phyloP scores from a whole-genome alignment of 352 stramenopile species.

The Phytophthora uliginosa region DNA sequence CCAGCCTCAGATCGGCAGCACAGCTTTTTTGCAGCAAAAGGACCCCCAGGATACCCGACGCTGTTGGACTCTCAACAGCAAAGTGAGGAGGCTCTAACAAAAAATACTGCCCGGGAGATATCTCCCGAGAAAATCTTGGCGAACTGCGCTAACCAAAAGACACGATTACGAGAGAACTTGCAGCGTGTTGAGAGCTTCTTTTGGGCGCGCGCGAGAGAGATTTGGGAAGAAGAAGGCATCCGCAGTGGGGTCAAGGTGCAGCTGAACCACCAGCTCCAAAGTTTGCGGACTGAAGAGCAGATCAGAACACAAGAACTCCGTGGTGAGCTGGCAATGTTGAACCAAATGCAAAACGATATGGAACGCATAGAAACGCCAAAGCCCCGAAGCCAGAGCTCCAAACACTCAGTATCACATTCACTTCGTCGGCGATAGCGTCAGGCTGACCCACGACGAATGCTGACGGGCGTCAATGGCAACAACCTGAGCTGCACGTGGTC shows the following conservation, averaged over 20 bases:
- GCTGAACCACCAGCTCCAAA: constrained; percentile 1
- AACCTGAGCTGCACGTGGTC: too few species aligned
- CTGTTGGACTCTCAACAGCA: constrained; percentile 3
- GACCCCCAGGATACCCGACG: not conserved
- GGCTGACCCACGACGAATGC: not conserved
- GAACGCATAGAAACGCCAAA: not conserved
- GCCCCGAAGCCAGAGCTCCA: not conserved
- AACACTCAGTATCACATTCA: constrained; percentile 3
- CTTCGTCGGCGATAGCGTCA: constrained; percentile 3
- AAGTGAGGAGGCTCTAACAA: constrained; percentile 2
- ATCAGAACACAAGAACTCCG: constrained; percentile 19
- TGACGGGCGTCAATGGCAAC: too few species aligned
- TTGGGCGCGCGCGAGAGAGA: constrained; percentile 34
- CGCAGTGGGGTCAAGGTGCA: constrained; percentile 13
- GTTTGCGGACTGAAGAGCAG: constrained; percentile 6
- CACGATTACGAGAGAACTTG: constrained; percentile 40
- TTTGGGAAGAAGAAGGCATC: constrained; percentile 39
- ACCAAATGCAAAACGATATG: constrained; percentile 15
- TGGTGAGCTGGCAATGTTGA: constrained; percentile 19
- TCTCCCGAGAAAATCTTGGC: constrained; percentile 37
- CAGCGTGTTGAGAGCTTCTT: constrained; percentile 44
- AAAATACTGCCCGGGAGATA: constrained; percentile 11
- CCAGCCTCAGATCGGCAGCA: constrained; percentile 12
- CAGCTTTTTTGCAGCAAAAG: constrained; percentile 21
- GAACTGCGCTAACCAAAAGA: constrained; percentile 46